Evolutionary conservation across 2,329 filamentous ascomycete genomes (phyloP).

Genomic region (Aspergillus terreus): DNA sequence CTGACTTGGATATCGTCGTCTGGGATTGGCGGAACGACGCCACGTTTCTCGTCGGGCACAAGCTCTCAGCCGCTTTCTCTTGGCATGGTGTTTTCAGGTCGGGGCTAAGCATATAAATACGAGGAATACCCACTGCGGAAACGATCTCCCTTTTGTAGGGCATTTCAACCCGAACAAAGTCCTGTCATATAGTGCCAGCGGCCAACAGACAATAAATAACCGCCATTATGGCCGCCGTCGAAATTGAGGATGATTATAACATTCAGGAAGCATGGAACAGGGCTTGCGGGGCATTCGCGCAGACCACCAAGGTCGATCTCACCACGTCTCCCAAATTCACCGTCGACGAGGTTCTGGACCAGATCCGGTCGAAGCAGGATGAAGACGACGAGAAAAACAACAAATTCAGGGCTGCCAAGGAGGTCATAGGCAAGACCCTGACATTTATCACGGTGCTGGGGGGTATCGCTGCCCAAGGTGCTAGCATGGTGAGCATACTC

Average conservation of each 20-base stretch:
- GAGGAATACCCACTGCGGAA: not conserved
- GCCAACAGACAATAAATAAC: not conserved
- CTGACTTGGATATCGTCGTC: too few relatives aligned
- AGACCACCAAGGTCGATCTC: constrained; percentile 16
- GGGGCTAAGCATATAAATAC: not conserved
- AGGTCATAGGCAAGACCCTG: constrained; percentile 21
- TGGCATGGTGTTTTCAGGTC: not conserved
- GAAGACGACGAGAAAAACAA: constrained; percentile 19
- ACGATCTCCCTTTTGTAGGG: not conserved
- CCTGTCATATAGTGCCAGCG: not conserved
- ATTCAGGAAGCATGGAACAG: constrained; percentile 16
- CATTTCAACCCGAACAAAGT: not conserved
- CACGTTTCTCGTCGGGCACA: not conserved
- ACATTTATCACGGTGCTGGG: constrained; percentile 21
- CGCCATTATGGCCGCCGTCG: not conserved
- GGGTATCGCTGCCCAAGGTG: constrained; percentile 20
- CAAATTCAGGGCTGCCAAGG: constrained; percentile 18
- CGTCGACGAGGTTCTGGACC: constrained; percentile 20
- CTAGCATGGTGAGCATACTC: constrained; percentile 20
- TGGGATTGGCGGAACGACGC: not conserved
- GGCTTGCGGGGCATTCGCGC: constrained; percentile 13
- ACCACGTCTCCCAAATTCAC: constrained; percentile 15
- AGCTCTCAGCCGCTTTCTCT: not conserved
- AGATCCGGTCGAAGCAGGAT: constrained; percentile 18
- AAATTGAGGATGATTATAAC: constrained; percentile 11